Percentiles rank a stretch among this genome's conserved stretches.
These are phyloP conservation scores for Diophrys appendiculata DNA, from an alignment of 73 alveolate species.

Conservation along the genomic window DNA sequence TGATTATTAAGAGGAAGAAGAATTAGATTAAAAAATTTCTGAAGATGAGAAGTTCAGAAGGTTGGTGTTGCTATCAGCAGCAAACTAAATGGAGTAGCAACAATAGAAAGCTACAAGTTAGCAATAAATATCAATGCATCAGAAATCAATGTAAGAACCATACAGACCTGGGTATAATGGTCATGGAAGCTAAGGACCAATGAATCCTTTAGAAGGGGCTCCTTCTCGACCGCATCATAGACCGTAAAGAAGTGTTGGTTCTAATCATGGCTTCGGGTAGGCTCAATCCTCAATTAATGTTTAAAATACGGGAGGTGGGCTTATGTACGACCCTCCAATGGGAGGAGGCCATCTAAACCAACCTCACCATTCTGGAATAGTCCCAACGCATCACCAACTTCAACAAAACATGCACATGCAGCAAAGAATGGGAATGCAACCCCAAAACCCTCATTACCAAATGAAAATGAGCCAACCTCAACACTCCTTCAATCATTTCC, in stretches of 20 bases:
- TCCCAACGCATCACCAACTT: not conserved
- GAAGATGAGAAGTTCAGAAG: slow-evolving; percentile 1
- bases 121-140: not conserved
- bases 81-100: not conserved
- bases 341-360: not conserved
- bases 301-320: not conserved
- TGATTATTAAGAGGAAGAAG: slow-evolving; percentile 2
- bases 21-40: not conserved
- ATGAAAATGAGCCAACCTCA: not conserved
- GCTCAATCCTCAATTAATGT: not conserved
- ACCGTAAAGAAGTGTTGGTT: not conserved
- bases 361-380: not conserved
- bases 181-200: not conserved
- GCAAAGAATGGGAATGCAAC: no score
- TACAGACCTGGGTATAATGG: no score
- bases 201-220: no score
- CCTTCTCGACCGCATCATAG: no score
- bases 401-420: not conserved
- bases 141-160: not conserved
- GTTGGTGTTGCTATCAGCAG: not conserved
- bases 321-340: not conserved
- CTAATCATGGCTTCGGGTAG: not conserved
- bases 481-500: not conserved
- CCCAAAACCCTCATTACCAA: not conserved
- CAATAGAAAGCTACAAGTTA: not conserved